phyloP scores from a whole-genome alignment of 2,329 filamentous ascomycete species.

The Cephalotrichum gorgonifer region DNA sequence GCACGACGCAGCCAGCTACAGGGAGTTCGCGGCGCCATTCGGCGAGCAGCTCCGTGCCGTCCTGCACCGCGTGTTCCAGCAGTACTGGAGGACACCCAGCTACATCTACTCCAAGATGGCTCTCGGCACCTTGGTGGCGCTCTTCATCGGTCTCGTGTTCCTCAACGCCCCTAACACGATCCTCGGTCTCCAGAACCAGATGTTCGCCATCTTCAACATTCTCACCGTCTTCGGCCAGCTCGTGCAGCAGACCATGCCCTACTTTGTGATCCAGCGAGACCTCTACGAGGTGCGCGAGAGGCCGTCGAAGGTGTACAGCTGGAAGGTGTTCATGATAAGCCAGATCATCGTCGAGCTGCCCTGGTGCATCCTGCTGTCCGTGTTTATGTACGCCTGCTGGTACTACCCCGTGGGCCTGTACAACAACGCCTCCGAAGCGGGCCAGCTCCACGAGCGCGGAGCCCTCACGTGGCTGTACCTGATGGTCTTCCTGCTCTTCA shows the following conservation, averaged over 20 bases:
- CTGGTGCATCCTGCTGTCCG: constrained; percentile 68
- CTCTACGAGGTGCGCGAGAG: constrained; percentile 80
- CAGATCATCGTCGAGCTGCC: constrained; percentile 79
- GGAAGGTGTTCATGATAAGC: constrained; percentile 75
- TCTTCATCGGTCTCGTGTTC: constrained; percentile 80
- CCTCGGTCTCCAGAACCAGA: constrained; percentile 75
- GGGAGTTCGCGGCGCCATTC: constrained; percentile 76
- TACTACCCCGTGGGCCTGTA: constrained; percentile 81
- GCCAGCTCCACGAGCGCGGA: constrained; percentile 56
- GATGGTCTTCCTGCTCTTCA: constrained; percentile 66
- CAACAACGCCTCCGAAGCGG: constrained; percentile 53
- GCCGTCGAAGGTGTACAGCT: constrained; percentile 74
- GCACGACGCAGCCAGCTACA: constrained; percentile 37
- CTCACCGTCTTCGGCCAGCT: constrained; percentile 73
- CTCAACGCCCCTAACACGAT: constrained; percentile 60
- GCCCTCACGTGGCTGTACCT: constrained; percentile 72
- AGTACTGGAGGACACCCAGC: constrained; percentile 82
- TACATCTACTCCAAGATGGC: constrained; percentile 79
- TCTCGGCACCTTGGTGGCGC: constrained; percentile 52
- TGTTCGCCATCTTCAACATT: constrained; percentile 80
- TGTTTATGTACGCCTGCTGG: constrained; percentile 71
- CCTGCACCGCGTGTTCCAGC: constrained; percentile 67
- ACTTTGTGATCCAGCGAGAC: constrained; percentile 71
- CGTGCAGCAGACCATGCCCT: constrained; percentile 73
- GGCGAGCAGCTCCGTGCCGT: constrained; percentile 56